phyloP scores from a whole-genome alignment of 768 basidiomycete species.

The Pleurotus platypus region DNA sequence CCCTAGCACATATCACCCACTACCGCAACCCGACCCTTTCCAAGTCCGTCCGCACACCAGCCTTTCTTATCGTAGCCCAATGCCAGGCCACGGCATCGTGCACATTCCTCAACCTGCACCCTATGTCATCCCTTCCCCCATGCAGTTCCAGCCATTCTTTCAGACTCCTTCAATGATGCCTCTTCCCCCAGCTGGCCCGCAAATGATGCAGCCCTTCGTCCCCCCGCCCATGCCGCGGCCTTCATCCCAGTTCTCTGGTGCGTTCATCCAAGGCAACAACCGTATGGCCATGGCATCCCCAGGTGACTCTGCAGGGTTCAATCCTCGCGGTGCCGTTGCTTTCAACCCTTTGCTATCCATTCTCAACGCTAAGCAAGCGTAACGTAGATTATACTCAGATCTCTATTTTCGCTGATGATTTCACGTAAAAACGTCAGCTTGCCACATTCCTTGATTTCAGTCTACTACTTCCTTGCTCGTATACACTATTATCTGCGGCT shows the following conservation, averaged over 20 bases:
- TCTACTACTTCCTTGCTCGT: neutral
- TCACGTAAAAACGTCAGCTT: neutral
- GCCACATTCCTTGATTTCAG: neutral
- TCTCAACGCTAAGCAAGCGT: slow-evolving; percentile 14
- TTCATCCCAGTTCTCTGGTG: slow-evolving; percentile 6
- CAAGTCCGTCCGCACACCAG: slow-evolving; percentile 48
- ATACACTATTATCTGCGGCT: neutral
- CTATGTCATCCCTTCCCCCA: neutral
- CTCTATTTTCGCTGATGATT: neutral
- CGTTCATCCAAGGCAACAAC: neutral
- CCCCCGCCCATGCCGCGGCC: slow-evolving; percentile 9
- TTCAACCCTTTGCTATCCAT: slow-evolving; percentile 20
- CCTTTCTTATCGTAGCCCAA: slow-evolving; percentile 33
- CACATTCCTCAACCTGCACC: neutral
- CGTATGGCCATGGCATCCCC: neutral
- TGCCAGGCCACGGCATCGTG: neutral
- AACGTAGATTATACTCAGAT: slow-evolving; percentile 1
- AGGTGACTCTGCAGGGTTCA: neutral
- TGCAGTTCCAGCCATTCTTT: slow-evolving; percentile 6
- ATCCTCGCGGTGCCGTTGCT: neutral
- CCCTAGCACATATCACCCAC: neutral
- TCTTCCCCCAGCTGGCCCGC: neutral
- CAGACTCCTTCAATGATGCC: slow-evolving; percentile 14
- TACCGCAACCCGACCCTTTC: slow-evolving; percentile 20
- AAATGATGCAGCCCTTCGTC: neutral